phyloP scores from a whole-genome alignment of 257 asterid species.

The Plantago ovata region DNA sequence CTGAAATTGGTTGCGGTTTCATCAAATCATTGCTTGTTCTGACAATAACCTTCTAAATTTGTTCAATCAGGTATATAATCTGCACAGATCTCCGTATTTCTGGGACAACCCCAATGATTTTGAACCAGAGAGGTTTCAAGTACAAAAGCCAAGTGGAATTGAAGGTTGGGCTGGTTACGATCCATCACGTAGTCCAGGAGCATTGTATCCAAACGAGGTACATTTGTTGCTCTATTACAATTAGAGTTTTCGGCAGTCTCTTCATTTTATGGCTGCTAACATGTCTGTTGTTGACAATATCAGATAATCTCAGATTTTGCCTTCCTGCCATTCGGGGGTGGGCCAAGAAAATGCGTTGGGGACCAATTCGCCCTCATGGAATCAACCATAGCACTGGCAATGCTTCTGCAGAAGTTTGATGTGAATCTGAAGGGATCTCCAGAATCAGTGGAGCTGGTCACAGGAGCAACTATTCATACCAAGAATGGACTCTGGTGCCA shows the following conservation, averaged over 20 bases:
- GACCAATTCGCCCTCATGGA: conserved; percentile 98
- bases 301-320: conserved; percentile 85
- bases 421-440: conserved; percentile 57
- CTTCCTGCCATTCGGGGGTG: conserved; percentile 97
- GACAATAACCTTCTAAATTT: neutral
- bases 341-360: conserved; percentile 96
- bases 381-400: conserved; percentile 83
- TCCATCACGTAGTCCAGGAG: conserved; percentile 94
- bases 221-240: neutral
- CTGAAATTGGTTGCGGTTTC: neutral
- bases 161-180: conserved; percentile 98
- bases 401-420: conserved; percentile 55
- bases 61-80: conserved; percentile 72
- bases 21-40: neutral
- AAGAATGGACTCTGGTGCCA: conserved; percentile 89
- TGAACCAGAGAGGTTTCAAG: conserved; percentile 85
- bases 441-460: conserved; percentile 72
- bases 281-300: conserved; percentile 9
- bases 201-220: conserved; percentile 94
- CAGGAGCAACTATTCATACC: conserved; percentile 96
- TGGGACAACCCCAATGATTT: conserved; percentile 90
- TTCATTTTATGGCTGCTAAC: neutral
- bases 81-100: conserved; percentile 88
- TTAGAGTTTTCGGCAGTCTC: neutral
- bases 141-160: conserved; percentile 44